Conservation (phyloP, 208 protist species). For the Leptomonas seymouri region DNA sequence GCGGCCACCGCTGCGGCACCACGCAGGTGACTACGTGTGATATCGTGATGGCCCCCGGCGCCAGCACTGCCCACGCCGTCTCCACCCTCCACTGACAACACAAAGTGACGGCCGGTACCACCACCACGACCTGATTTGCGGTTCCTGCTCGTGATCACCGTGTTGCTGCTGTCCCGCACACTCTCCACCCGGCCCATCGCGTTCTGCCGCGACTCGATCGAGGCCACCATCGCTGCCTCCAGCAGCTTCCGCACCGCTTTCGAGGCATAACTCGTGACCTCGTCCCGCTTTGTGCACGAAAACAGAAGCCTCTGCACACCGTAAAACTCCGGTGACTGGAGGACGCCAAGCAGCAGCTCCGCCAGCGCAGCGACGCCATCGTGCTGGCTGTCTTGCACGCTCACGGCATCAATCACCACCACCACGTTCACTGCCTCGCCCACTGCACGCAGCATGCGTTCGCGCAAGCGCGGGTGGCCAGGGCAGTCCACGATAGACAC, state of each 20-base stretch:
- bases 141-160: conserved; percentile 19
- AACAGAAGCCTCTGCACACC: conserved; percentile 66
- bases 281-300: conserved; percentile 85
- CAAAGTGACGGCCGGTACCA: conserved; percentile 32
- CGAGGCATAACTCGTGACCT: conserved; percentile 81
- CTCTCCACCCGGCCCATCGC: conserved; percentile 62
- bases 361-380: conserved; percentile 77
- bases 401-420: conserved; percentile 75
- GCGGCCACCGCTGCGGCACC: background rate
- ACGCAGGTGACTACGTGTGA: background rate
- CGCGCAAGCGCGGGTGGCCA: conserved; percentile 76
- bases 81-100: conserved; percentile 48
- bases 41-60: too few species aligned
- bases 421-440: conserved; percentile 59
- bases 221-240: conserved; percentile 62
- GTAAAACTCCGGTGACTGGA: conserved; percentile 75
- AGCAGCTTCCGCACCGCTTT: conserved; percentile 76
- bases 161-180: conserved; percentile 62
- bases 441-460: conserved; percentile 46
- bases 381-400: conserved; percentile 74
- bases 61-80: conserved; percentile 2
- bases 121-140: conserved; percentile 10
- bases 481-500: conserved; percentile 73
- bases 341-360: conserved; percentile 56
- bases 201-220: conserved; percentile 49